Conservation (phyloP, 2,329 filamentous ascomycete species). For the Pochonia chlamydosporia region DNA sequence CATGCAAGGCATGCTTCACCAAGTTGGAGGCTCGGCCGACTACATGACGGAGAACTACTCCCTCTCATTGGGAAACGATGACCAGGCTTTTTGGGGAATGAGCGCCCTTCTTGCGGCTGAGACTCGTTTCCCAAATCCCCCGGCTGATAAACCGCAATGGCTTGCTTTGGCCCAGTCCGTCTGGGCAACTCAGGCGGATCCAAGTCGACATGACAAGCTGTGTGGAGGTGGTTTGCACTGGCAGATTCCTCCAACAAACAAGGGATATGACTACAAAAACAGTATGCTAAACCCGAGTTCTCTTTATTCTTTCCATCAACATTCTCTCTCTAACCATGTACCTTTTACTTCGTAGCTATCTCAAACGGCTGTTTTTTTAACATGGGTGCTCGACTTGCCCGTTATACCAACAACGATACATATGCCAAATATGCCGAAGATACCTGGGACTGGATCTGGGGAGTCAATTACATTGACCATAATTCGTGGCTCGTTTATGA, state of each 20-base stretch:
- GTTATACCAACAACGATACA: conserved; percentile 61
- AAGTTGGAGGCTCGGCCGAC: conserved; percentile 43
- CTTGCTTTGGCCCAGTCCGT: conserved; percentile 54
- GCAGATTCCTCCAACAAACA: conserved; percentile 70
- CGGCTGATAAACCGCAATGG: conserved; percentile 41
- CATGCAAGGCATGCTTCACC: conserved; percentile 44
- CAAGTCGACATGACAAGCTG: conserved; percentile 49
- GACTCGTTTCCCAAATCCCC: conserved; percentile 47
- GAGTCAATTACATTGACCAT: conserved; percentile 52
- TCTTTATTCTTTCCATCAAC: neutral
- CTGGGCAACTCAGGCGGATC: conserved; percentile 49
- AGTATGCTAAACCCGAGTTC: conserved; percentile 35
- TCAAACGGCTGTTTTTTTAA: conserved; percentile 61
- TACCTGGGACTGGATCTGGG: conserved; percentile 55
- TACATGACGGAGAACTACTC: conserved; percentile 51
- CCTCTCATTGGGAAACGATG: conserved; percentile 51
- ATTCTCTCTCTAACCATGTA: neutral
- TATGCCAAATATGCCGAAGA: conserved; percentile 58
- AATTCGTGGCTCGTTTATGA: conserved; percentile 58
- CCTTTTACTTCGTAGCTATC: conserved; percentile 40
- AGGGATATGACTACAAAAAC: conserved; percentile 71
- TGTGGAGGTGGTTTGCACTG: conserved; percentile 61
- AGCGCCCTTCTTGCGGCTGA: conserved; percentile 55
- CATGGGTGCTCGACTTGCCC: conserved; percentile 62
- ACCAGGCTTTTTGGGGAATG: conserved; percentile 62